Evolutionary conservation across 78 protist species (phyloP), one percentile per base, ranked within the genome.

Genomic region (Diacronema lutheri): DNA sequence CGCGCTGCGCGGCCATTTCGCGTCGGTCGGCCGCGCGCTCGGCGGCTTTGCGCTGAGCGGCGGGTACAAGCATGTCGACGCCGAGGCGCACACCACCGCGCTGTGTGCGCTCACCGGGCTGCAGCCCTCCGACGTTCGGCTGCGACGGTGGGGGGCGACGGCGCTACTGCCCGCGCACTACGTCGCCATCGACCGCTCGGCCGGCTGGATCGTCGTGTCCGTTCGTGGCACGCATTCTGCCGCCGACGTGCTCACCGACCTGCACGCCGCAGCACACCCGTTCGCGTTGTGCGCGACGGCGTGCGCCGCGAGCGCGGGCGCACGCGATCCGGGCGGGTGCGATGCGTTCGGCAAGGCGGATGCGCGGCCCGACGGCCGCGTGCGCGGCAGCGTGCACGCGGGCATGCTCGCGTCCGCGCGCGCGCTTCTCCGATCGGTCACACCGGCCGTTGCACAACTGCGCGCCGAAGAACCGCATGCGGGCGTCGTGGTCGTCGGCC

Each of bases 191-290:
- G 85, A 86, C 85, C 57, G 7, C 6, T 31, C 56, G 35, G 4
- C 14, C 26, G 16, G 35, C 29, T 29, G 50, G 19, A 33, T 86
- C 46, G 81, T 86, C 66, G 19, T 86, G 20, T 5, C 83, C 33
- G 23, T 86, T 29, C 80, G 90, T 60, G 90, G 90, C 55, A 86
- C 90, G 7, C n/a, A 38, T 16, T 68, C 85, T 13, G 11, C 56
- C n/a, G 12, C 4, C 60, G 90, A 86, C 72, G 72, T 23, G 46
- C 20, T 86, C 57, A 4, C 33, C 33, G 90, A 86, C 26, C 44
- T 68, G 29, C 31, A 6, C 23, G 77, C 84, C 31, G 6, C 0
- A 1, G 50, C 35, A 0, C 33, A 4, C 31, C 74, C 74, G 46
- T 19, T 77, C 16, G 16, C 16, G 50, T 7, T 44, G 50, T 7